Conservation (phyloP, 2,329 filamentous ascomycete genomes). For the Penicillium glabrum region DNA sequence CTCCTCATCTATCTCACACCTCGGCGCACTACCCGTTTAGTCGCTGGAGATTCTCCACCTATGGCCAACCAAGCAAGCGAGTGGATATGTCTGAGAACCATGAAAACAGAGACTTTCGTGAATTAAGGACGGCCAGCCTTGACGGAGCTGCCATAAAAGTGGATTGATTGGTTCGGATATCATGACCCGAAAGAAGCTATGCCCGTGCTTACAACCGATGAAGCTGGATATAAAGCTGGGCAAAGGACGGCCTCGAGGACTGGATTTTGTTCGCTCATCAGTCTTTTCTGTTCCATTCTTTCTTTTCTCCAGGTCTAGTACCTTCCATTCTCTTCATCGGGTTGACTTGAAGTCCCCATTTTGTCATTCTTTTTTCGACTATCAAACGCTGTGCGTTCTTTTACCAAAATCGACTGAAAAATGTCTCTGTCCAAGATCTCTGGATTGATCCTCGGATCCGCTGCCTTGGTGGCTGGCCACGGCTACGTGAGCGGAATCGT, state of each 20-base stretch:
- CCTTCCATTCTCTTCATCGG: slow-evolving; percentile 28
- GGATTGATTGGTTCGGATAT: slow-evolving; percentile 8
- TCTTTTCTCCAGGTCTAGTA: slow-evolving; percentile 25
- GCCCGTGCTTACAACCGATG: background rate
- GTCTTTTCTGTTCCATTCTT: slow-evolving; percentile 31
- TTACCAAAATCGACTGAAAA: slow-evolving; percentile 14
- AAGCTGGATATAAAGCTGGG: slow-evolving; percentile 18
- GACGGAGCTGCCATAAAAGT: slow-evolving; percentile 18
- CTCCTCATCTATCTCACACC: slow-evolving; percentile 33
- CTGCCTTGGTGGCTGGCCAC: slow-evolving; percentile 40
- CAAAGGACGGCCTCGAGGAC: background rate
- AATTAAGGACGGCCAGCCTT: slow-evolving; percentile 14
- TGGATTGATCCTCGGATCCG: slow-evolving; percentile 34
- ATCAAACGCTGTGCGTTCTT: slow-evolving; percentile 35
- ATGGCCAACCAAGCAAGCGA: slow-evolving; percentile 12
- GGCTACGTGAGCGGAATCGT: slow-evolving; percentile 39
- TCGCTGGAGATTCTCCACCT: slow-evolving; percentile 24
- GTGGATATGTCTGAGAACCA: background rate
- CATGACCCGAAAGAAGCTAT: slow-evolving; percentile 15
- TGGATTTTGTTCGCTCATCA: slow-evolving; percentile 23
- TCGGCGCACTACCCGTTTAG: slow-evolving; percentile 17
- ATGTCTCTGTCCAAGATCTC: slow-evolving; percentile 37
- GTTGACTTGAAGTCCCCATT: slow-evolving; percentile 35
- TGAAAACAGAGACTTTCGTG: slow-evolving; percentile 2
- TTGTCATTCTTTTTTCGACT: slow-evolving; percentile 26